Base-by-base conservation (phyloP, 805 yeast genomes). In the Saccharomycopsis sp. region DNA sequence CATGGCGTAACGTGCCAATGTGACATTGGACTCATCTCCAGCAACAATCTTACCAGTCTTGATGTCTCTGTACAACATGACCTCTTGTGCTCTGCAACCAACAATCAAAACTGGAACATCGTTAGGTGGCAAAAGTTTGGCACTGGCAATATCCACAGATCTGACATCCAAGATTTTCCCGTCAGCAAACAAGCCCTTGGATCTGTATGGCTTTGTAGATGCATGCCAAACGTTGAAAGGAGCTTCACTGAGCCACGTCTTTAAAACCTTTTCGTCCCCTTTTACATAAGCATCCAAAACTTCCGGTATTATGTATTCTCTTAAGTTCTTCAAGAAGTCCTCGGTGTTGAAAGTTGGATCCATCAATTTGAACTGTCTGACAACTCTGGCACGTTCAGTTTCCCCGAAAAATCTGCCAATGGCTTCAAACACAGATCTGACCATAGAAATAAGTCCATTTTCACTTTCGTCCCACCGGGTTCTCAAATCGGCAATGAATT, bases 1-100 rank as follows among this genome's bases (percentile, higher is more conserved):
- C 91, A 94, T 83, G 47, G 96, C 98, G 70, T 94, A 94, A n/a
- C 96, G 85, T 66, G 95, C 85, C 79, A 89, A 80, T 71, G 89
- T 83, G 64, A 94, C 89, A 72, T 91, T 91, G 66, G 91, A 96
- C 68, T 91, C 97, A 34, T 91, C 83, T 66, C 99, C 99, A 7
- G 98, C 99, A 56, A 91, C 95, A 57, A 94, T 79, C 72, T 92
- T 96, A 54, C 96, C 96, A 34, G 97, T 87, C 76, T 91, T 91
- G 62, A 84, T 82, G 70, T 88, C 89, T 76, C 91, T 86, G 78
- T 84, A 94, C 62, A 90, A 75, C 68, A 89, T 92, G 60, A 95
- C 84, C 70, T 94, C 99, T 75, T 94, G 99, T 7, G 97, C 98
- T 71, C 99, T 84, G 69, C 97, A 91, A 53, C 96, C 88, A 61